Evolutionary conservation across 352 stramenopile species (phyloP), one percentile per base, ranked within the genome.

Genomic region (Globisporangium megalacanthum): DNA sequence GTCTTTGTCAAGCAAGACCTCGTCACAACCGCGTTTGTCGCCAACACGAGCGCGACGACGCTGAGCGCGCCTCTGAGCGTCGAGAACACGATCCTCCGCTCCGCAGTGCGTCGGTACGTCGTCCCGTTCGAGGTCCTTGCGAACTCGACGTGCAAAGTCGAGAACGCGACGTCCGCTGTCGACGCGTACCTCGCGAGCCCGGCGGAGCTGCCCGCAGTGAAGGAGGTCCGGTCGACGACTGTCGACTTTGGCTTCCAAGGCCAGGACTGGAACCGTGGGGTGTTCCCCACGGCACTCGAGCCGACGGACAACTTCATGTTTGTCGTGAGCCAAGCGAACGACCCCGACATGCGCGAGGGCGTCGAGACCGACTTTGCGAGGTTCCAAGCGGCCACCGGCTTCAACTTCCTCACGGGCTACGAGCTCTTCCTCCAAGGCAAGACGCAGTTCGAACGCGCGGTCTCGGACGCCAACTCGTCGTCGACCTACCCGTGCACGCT

Each of bases 351-450:
- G 4, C 25, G 25, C 22, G 25, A 17, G n/a, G 0, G 25, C 9
- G 6, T 55, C 31, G 45, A 46, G 22, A 11, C 10, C 17, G 29
- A 48, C 11, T 46, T 61, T n/a, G 29, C 44, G 0, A 46, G 17
- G n/a, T 61, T 61, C 25, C 42, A 61, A 17, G 9, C 25, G 22
- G 31, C 6, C n/a, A 37, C 45, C 4, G 35, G 37, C 29, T 54
- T 61, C 37, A 8, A 15, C 6, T 61, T 54, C 35, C 9, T 54
- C 1, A 61, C 45, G 2, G 54, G 44, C 31, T 61, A 61, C 25
- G 54, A 61, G 54, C 29, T 61, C 25, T 29, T 61, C 4, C 25
- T 61, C 22, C 54, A 61, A 36, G 54, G 54, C 35, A 61, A 54
- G 13, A 61, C 46, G 31, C 47, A 41, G 48, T 22, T 52, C 29